Evolutionary conservation across 179 eudicot genomes (phyloP).

Genomic region (Beta macrorhiza): DNA sequence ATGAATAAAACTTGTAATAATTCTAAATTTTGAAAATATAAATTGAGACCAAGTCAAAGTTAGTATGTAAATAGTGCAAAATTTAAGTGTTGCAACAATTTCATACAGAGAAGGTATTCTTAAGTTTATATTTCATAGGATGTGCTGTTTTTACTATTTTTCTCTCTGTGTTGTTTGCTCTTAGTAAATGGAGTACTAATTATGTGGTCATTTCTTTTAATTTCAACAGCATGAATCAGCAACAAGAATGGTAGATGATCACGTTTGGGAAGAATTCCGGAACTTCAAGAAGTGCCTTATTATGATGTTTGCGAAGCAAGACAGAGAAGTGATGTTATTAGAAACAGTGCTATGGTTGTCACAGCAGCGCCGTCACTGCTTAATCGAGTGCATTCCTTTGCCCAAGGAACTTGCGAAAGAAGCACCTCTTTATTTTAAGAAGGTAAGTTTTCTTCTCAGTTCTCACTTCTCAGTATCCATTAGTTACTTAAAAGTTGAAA

Average conservation of each 20-base stretch:
- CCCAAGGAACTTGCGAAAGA: conserved; percentile 61
- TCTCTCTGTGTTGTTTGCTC: not conserved
- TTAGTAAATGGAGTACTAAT: not conserved
- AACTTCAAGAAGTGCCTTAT: conserved; percentile 95
- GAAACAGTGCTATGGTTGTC: conserved; percentile 86
- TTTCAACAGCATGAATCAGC: conserved; percentile 79
- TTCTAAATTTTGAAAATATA: no score
- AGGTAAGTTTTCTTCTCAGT: not conserved
- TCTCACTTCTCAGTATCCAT: not conserved
- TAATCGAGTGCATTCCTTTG: conserved; percentile 91
- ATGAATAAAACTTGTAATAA: no score
- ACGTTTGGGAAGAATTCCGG: conserved; percentile 94
- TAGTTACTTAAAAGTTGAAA: no score
- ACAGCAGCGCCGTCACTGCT: conserved; percentile 77
- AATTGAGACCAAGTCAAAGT: no score
- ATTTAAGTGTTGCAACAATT: not conserved
- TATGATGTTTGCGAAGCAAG: conserved; percentile 95
- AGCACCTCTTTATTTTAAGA: conserved; percentile 21
- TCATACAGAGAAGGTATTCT: no score
- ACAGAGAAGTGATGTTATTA: conserved; percentile 76
- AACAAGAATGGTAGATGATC: conserved; percentile 79
- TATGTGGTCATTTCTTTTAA: not conserved
- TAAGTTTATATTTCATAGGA: no score
- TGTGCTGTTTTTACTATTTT: no score
- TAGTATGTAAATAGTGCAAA: not conserved